phyloP scores from a whole-genome alignment of 2,329 filamentous ascomycete genomes.

The Penicillium sp. region DNA sequence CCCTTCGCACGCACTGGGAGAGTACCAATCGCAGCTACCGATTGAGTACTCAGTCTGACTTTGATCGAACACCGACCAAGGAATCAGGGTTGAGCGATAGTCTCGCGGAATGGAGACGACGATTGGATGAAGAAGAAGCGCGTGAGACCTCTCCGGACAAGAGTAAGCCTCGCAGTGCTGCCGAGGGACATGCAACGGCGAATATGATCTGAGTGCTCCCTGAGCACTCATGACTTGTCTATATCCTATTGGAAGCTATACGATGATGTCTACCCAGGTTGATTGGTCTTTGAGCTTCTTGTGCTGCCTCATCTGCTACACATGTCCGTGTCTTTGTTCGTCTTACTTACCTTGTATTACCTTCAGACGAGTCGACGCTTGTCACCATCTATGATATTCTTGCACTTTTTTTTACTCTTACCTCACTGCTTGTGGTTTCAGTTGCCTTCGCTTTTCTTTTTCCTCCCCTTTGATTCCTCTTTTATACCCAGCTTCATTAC shows the following conservation, averaged over 20 bases:
- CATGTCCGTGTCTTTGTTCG: slow-evolving; percentile 9
- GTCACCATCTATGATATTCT: slow-evolving; percentile 12
- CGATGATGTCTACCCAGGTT: slow-evolving; percentile 22
- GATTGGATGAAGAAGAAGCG: slow-evolving; percentile 66
- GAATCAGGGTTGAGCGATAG: slow-evolving; percentile 67
- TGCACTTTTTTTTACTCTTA: slow-evolving; percentile 6
- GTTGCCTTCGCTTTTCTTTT: slow-evolving; percentile 8
- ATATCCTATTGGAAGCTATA: slow-evolving; percentile 31
- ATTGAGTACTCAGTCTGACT: slow-evolving; percentile 86
- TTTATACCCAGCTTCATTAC: slow-evolving; percentile 29
- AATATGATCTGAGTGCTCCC: slow-evolving; percentile 42
- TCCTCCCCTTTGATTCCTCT: slow-evolving; percentile 19
- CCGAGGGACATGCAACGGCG: slow-evolving; percentile 26
- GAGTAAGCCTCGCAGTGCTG: slow-evolving; percentile 30
- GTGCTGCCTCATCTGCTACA: neutral
- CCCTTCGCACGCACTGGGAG: slow-evolving; percentile 90
- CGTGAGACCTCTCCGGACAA: slow-evolving; percentile 36
- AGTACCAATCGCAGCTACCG: slow-evolving; percentile 94
- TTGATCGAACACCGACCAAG: slow-evolving; percentile 65
- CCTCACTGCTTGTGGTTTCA: neutral
- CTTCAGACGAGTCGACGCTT: slow-evolving; percentile 5
- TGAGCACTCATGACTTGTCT: slow-evolving; percentile 22
- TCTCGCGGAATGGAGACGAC: slow-evolving; percentile 78
- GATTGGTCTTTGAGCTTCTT: slow-evolving; percentile 11
- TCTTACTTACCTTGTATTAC: slow-evolving; percentile 13